Base-by-base conservation (phyloP, 2,329 filamentous ascomycete genomes). In the Claviceps sorghi region DNA sequence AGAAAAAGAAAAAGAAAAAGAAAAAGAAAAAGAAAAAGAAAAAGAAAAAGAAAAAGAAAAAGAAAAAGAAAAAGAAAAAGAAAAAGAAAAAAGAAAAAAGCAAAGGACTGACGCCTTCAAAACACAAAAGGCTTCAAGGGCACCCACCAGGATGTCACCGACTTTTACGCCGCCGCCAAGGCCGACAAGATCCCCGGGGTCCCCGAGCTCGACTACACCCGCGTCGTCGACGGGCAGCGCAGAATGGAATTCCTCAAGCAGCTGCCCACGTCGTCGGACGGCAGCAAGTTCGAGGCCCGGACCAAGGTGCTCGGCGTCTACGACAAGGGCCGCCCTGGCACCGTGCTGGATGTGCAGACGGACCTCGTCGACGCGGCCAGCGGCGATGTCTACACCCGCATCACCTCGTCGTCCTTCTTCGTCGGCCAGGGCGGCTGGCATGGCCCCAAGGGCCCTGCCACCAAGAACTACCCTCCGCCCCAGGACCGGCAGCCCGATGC, bases 371-470 rank as follows among this genome's bases (percentile, higher is more conserved):
- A 94, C 58, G 78, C 73, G 51, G 71, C 70, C 54, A 79, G 69
- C 2, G 83, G 80, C 30, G 85, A 91, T 55, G 77, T 86, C 21
- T 94, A 90, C 68, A 75, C 75, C 15, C 79, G 81, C 60, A 79
- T 82, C 55, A 74, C 84, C 41, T 81, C 82, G 49, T 86, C 80
- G 60, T 80, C 77, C 22, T 94, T 95, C 69, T 91, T 83, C 64
- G 82, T 94, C 54, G 87, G 79, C 2, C 88, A 94, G 67, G 80
- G 80, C 60, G 73, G 73, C 66, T 96, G 90, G 90, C 86, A 87
- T 58, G 90, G 90, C 0, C 90, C 90, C 41, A 95, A 95, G 72
- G 90, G 88, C 5, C 88, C 88, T 2, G 83, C 86, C 55, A 85
- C 84, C 0, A 74, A 83, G 59, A 89, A 80, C 70, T 95, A 80